Conservation (phyloP, 345 rosid species). For the Acer campestre region DNA sequence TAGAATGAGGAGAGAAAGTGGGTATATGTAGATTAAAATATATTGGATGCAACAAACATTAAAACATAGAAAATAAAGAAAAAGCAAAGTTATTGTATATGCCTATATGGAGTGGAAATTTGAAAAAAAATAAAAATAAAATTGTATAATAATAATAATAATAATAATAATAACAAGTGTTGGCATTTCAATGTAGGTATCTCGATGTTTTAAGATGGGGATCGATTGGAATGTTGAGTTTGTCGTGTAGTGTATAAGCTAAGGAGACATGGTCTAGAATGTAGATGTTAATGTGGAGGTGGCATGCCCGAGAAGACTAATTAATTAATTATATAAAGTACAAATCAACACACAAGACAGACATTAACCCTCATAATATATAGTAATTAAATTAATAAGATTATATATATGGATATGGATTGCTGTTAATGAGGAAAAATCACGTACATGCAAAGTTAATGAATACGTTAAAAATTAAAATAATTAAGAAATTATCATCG, state of each 20-base stretch:
- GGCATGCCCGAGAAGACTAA: conserved; percentile 32
- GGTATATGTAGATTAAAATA: neutral
- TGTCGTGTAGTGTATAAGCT: conserved; percentile 36
- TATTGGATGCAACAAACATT: neutral
- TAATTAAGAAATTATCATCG: neutral
- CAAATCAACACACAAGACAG: conserved; percentile 19
- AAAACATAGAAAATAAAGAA: neutral
- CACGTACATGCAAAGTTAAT: conserved; percentile 2
- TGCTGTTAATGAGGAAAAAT: conserved; percentile 27
- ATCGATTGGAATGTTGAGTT: conserved; percentile 43
- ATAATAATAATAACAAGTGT: neutral
- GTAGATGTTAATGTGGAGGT: too few relatives aligned
- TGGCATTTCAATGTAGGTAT: neutral
- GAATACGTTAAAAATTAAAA: neutral
- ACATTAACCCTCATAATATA: neutral
- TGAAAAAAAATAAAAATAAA: too few relatives aligned
- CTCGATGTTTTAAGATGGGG: conserved; percentile 15
- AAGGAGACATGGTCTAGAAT: conserved; percentile 31
- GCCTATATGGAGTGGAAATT: too few relatives aligned
- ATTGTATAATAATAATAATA: neutral
- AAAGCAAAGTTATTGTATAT: too few relatives aligned
- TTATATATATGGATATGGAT: conserved; percentile 28
- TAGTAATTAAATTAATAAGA: neutral
- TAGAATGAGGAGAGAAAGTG: neutral
- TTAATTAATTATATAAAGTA: conserved; percentile 9